Evolutionary conservation across 345 rosid species (phyloP).

Genomic region (Gossypium thurberi): DNA sequence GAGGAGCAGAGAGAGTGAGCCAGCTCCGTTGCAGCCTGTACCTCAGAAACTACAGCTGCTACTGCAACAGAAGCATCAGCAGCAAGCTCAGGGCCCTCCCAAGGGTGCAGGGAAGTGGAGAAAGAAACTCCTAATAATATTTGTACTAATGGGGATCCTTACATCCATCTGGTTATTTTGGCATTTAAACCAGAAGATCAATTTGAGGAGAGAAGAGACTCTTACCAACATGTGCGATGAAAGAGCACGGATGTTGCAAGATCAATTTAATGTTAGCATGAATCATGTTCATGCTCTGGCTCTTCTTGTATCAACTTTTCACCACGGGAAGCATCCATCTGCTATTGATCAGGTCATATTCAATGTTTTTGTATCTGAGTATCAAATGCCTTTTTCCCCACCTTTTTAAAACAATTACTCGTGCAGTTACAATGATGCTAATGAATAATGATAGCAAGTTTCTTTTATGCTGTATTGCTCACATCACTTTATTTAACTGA

Average conservation of each 20-base stretch:
- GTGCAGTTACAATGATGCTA: neutral
- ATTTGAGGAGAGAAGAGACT: constrained; percentile 52
- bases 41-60: constrained; percentile 30
- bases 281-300: constrained; percentile 95
- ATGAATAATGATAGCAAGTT: neutral
- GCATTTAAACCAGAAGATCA: constrained; percentile 30
- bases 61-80: constrained; percentile 51
- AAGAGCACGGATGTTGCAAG: constrained; percentile 92
- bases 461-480: neutral
- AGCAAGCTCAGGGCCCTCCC: constrained; percentile 35
- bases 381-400: neutral
- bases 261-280: constrained; percentile 95
- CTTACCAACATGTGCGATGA: constrained; percentile 90
- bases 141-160: constrained; percentile 44
- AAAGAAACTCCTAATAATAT: constrained; percentile 47
- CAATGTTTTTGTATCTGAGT: neutral
- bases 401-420: too few species aligned
- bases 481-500: neutral
- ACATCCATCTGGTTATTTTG: constrained; percentile 56
- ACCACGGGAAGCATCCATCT: constrained; percentile 85
- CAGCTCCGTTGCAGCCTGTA: constrained; percentile 26
- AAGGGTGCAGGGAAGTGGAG: constrained; percentile 68
- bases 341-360: constrained; percentile 80
- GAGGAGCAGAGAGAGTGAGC: constrained; percentile 25
- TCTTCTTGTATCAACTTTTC: constrained; percentile 90